Evolutionary conservation across 306 rosid genomes (phyloP), one percentile per base, ranked within the genome.

Genomic region (Cucurbita moschata): DNA sequence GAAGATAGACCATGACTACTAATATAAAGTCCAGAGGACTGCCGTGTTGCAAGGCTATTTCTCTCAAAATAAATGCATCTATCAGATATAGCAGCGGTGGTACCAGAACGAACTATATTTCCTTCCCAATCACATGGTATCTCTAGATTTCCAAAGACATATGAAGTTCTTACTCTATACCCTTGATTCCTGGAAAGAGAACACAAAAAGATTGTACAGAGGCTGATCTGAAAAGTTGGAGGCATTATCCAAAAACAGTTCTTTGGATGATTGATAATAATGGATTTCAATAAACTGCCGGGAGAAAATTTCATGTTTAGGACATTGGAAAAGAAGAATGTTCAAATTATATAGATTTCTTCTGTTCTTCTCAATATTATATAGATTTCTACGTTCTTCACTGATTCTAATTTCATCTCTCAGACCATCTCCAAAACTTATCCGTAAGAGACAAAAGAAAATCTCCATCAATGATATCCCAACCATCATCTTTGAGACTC

Each of bases 1-100:
- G 96, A 87, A 77, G 97, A 87, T 78, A 91, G 75, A 67, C 76
- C 78, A 0, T 87, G 86, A 18, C 82, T 79, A 55, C 72, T 64
- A 47, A 69, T 62, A 52, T 19, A 76, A 10, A 78, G 79, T 11
- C 77, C 79, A 13, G 72, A 72, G 58, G 89, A 84, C 76, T 47
- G 70, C 73, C 62, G 16, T 13, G 80, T 79, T 12, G 81, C 70
- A 71, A 75, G 79, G 83, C 57, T 82, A 76, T 60, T 61, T 56
- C 75, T 51, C 71, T 76, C 81, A 8, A 54, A 35, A 16, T 12
- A 73, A 53, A 66, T 39, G 62, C 38, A 73, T 63, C 76, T 70
- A 37, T 68, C 66, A n/a, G 63, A 19, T 2, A 55, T 13, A 42
- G 71, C 52, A 57, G 19, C 73, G 76, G 53, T 66, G 77, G 85